Evolutionary conservation across 495 filamentous ascomycete genomes (phyloP), one percentile per base, ranked within the genome.

Genomic region (Halenospora varia): DNA sequence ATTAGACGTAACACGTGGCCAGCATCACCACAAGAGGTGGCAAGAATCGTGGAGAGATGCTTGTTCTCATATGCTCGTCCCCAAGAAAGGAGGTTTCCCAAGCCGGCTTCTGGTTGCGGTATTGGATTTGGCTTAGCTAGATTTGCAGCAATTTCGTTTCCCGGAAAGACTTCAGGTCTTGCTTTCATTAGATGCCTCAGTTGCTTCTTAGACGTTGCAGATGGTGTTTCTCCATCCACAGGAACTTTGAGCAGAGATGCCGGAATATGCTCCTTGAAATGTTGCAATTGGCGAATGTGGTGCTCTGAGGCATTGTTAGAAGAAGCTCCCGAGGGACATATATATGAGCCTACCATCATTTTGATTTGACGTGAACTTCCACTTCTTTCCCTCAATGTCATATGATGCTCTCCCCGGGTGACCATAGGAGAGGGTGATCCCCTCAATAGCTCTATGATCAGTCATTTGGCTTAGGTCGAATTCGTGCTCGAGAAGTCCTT

Each of bases 341-440:
- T 46, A 50, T 10, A 50, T n/a, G 66, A 60, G 15, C n/a, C 23
- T 54, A 57, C 52, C 40, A 22, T 48, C 25, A 23, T 49, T 52
- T 6, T 51, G 24, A 1, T 59, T 17, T 13, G 17, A 68, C 56
- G 75, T 62, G 66, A 88, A 88, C 9, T 49, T 65, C 86, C 86
- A 89, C 58, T 71, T 44, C 35, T 75, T 71, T n/a, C 68, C 72
- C 13, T 81, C 77, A 18, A 69, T 53, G 60, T 79, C 69, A 66
- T 88, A 89, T 29, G 68, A 55, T 22, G 80, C 73, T 63, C 74
- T 73, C 63, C 86, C 86, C 55, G 85, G 64, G 65, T 87, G 83
- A 75, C 86, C 86, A 74, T 85, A 88, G 51, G 77, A 77, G 49
- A 88, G 79, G 77, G 29, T 35, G 29, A 35, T 35, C 29, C 29